Base-by-base conservation (phyloP, 768 basidiomycete species). In the Hysterangium stoloniferum region DNA sequence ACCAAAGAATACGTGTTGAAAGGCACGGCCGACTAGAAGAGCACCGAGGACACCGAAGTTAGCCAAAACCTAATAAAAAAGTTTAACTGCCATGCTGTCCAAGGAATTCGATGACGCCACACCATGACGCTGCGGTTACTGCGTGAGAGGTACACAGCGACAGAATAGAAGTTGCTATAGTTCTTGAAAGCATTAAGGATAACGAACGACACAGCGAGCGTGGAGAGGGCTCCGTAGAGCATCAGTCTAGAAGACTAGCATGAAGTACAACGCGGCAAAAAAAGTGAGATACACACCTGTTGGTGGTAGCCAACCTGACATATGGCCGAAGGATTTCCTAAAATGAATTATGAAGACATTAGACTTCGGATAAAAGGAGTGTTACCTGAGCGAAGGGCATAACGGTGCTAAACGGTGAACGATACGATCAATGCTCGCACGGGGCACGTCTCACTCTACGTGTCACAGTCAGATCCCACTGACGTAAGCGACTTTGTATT, bases 121-220 rank as follows among this genome's bases (percentile, higher is more conserved):
- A 97, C 96, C 70, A 99, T 71, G 48, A 94, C 80, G 58, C 89
- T 92, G n/a, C 90, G 81, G 61, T 83, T 91, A 62, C 90, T 94
- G 69, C 86, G 87, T 4, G 90, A 86, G n/a, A 99, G 77, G 61
- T 84, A 86, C 2, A 99, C 90, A 27, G 89, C 80, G 3, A 95
- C 85, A 13, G 93, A 85, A 64, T 94, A 99, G 69, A 97, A 97
- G 70, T 93, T 96, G 60, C 82, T 83, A 59, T 94, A 77, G 47
- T 76, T 82, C 59, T 81, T 77, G 61, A 92, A 75, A 9, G 92
- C 92, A 66, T 86, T 89, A 43, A 76, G 67, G 54, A 97, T 74
- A 24, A 87, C 84, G 17, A 77, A 80, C 0, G 76, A 76, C 34
- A 93, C 80, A 0, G 88, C 79, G 24, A 79, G 56, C 42, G 80